A percentile compares a stretch with the other conserved stretches of the same genome.
phyloP scores from a whole-genome alignment of 495 filamentous ascomycete genomes.

The Penicillium malachiteum region DNA sequence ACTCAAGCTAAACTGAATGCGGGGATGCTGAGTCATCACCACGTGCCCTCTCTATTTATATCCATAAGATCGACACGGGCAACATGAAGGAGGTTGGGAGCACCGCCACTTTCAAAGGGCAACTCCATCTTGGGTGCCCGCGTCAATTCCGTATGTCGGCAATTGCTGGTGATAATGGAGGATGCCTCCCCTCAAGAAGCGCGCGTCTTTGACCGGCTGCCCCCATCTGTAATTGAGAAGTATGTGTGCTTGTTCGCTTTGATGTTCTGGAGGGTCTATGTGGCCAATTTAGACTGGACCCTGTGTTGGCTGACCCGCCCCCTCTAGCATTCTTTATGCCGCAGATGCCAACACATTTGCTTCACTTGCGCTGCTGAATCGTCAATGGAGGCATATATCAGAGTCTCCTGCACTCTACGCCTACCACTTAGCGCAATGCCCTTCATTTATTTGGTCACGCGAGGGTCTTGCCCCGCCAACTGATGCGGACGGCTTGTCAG shows the following conservation, averaged over 20 bases:
- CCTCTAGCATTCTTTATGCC: slow-evolving; percentile 67
- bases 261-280: not conserved
- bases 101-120: slow-evolving; percentile 23
- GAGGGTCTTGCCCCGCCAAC: slow-evolving; percentile 38
- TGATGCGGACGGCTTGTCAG: slow-evolving; percentile 54
- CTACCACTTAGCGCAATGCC: slow-evolving; percentile 70
- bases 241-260: slow-evolving; percentile 15
- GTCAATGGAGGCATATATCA: slow-evolving; percentile 72
- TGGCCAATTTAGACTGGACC: not conserved
- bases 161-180: slow-evolving; percentile 28
- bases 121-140: slow-evolving; percentile 15
- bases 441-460: slow-evolving; percentile 62
- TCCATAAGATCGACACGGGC: slow-evolving; percentile 17
- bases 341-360: slow-evolving; percentile 78
- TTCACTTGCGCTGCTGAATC: slow-evolving; percentile 77
- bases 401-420: slow-evolving; percentile 72
- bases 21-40: slow-evolving; percentile 21
- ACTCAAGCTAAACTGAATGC: slow-evolving; percentile 11
- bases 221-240: slow-evolving; percentile 28
- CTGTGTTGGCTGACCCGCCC: slow-evolving; percentile 2
- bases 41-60: slow-evolving; percentile 19
- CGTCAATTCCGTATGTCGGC: slow-evolving; percentile 21
- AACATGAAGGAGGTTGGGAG: slow-evolving; percentile 18
- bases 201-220: slow-evolving; percentile 24
- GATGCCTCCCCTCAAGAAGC: slow-evolving; percentile 17